Base-by-base conservation (phyloP, 352 stramenopile species). In the Globisporangium cederbergense region DNA sequence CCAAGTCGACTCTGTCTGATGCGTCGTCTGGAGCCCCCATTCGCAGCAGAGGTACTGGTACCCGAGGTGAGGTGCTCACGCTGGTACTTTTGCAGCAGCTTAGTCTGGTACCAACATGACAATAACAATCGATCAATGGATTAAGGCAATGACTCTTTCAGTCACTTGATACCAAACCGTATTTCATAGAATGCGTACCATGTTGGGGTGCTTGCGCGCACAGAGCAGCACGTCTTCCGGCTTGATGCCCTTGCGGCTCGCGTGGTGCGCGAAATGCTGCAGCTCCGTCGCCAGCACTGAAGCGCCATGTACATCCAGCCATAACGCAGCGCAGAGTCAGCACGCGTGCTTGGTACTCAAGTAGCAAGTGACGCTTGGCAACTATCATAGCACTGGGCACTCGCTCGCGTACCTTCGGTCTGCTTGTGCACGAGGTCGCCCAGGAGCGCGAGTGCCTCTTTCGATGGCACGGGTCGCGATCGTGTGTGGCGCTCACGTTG, bases 241-340 rank as follows among this genome's bases (percentile, higher is more conserved):
- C 46, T 92, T 92, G 57, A 92, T 89, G 34, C 86, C 75, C 62
- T 90, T 90, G 36, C 78, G 78, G 42, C 84, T 89, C 13, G 78
- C 81, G 59, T 92, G 83, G 50, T 76, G 71, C 14, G 83, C 81
- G 60, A 92, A 92, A 52, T 89, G 83, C 65, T 92, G 83, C 62
- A 92, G 64, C 63, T 92, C 83, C 16, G 75, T 87, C 25, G 83
- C 83, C 66, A 90, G 75, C 58, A 92, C 83, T 92, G 52, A 14
- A 3, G 36, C 36, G 10, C 36, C 36, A 42, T 42, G 36, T 14
- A 3, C 10, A 14, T 13, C 5, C 9, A 30, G n/a, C 5, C 28
- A 38, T 18, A 54, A 56, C 14, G 16, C 45, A 34, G 10, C 16
- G 22, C 32, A 30, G 5, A 64, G 10, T 18, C 34, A 58, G 11